Conservation (phyloP, 768 basidiomycete genomes). For the Lactifluus hygrophoroides region DNA sequence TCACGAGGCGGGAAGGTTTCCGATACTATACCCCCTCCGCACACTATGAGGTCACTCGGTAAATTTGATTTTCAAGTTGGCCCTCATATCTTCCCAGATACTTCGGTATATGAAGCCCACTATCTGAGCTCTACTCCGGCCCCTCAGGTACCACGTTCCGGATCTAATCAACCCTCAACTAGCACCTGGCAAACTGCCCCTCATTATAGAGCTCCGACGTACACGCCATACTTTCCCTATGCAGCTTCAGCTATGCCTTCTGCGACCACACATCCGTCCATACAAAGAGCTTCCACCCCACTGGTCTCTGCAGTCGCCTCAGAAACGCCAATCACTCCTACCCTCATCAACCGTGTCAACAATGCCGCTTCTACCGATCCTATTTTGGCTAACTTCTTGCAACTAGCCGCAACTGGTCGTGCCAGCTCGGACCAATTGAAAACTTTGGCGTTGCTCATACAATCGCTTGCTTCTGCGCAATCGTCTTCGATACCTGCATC, state of each 20-base stretch:
- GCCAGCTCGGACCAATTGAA: conserved; percentile 59
- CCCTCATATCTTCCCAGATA: conserved; percentile 63
- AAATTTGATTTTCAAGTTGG: conserved; percentile 67
- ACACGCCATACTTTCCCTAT: conserved; percentile 2
- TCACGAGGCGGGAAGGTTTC: conserved; percentile 49
- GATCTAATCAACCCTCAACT: conserved; percentile 22
- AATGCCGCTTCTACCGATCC: conserved; percentile 58
- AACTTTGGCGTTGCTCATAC: conserved; percentile 64
- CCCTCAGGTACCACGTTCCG: conserved; percentile 21
- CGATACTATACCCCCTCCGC: conserved; percentile 49
- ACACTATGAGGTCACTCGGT: conserved; percentile 56
- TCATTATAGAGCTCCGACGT: conserved; percentile 12
- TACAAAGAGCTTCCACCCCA: conserved; percentile 30
- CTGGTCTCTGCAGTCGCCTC: conserved; percentile 38
- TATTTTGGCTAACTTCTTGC: conserved; percentile 56
- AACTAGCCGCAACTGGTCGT: conserved; percentile 50
- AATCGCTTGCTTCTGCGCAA: conserved; percentile 42
- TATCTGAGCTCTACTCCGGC: conserved; percentile 38
- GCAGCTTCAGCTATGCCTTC: not conserved
- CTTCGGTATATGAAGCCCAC: conserved; percentile 63
- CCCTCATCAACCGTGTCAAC: conserved; percentile 56
- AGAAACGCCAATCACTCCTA: conserved; percentile 44
- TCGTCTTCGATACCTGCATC: conserved; percentile 1
- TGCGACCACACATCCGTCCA: not conserved
- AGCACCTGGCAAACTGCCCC: conserved; percentile 17